These are phyloP conservation scores for Colletotrichum sp. DNA, from an alignment of 2,329 filamentous ascomycete species.

Conservation along the genomic window DNA sequence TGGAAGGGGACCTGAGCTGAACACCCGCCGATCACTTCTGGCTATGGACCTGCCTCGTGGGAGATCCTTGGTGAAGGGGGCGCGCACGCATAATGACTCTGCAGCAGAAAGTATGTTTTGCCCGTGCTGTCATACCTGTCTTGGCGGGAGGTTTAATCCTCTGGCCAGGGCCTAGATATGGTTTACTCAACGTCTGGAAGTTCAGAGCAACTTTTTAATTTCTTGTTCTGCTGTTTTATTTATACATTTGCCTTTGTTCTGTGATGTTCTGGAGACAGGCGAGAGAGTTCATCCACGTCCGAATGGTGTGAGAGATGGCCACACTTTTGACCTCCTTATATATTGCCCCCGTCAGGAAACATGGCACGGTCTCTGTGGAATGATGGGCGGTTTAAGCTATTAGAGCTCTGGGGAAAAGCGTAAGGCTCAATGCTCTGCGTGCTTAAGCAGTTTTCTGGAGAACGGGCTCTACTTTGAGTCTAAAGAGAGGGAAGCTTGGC, in stretches of 20 bases:
- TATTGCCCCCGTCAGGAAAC: neutral
- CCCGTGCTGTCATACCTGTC: neutral
- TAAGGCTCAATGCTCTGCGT: neutral
- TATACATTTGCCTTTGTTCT: neutral
- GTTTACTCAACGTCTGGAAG: neutral
- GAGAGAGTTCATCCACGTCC: neutral
- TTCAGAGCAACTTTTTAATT: neutral
- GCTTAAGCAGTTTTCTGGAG: neutral
- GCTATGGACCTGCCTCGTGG: neutral
- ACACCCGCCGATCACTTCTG: neutral
- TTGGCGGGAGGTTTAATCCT: neutral
- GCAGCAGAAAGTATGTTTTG: neutral
- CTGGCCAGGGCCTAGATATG: neutral
- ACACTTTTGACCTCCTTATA: neutral
- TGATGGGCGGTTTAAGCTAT: neutral
- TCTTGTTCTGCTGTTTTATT: neutral
- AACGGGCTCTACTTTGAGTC: neutral
- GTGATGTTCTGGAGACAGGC: neutral
- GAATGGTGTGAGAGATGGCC: neutral
- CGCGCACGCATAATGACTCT: neutral
- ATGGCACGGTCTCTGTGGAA: neutral
- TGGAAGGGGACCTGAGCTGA: neutral
- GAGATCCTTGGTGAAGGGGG: neutral
- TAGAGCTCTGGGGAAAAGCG: neutral
- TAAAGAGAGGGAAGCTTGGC: neutral